Percentiles rank a stretch among this genome's conserved stretches.
These are phyloP conservation scores for Fonsecaea multimorphosa DNA, from an alignment of 2,329 filamentous ascomycete genomes.

Conservation along the genomic window DNA sequence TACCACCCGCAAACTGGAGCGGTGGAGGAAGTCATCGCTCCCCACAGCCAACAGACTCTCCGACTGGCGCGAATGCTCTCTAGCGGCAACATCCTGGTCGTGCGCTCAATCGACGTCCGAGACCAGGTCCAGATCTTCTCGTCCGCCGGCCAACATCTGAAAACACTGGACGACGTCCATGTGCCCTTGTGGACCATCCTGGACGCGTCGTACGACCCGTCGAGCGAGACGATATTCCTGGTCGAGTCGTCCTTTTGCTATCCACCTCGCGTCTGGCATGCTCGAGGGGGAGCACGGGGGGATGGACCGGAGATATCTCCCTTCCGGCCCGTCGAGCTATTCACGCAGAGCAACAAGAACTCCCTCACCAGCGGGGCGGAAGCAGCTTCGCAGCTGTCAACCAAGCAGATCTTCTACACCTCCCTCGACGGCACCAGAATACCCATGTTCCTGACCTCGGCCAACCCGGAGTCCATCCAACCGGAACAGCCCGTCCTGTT, in stretches of 20 bases:
- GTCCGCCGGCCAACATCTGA: not conserved
- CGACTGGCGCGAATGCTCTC: constrained; percentile 13
- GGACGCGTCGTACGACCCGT: constrained; percentile 13
- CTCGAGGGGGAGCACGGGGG: not conserved
- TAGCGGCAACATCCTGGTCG: constrained; percentile 6
- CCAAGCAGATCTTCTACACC: constrained; percentile 20
- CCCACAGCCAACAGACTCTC: constrained; percentile 6
- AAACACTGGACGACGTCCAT: constrained; percentile 11
- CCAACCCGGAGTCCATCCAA: not conserved
- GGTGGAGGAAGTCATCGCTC: constrained; percentile 6
- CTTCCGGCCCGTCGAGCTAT: constrained; percentile 1
- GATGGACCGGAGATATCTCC: not conserved
- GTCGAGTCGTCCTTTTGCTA: constrained; percentile 19
- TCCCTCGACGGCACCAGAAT: constrained; percentile 17
- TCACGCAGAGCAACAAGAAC: constrained; percentile 4
- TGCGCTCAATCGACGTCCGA: constrained; percentile 21
- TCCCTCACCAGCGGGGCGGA: not conserved
- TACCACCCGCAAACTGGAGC: not conserved
- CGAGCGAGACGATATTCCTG: constrained; percentile 5
- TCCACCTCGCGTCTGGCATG: constrained; percentile 15
- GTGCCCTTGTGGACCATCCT: constrained; percentile 21
- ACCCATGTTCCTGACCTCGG: constrained; percentile 22
- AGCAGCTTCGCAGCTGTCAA: not conserved
- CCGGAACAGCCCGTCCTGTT: constrained; percentile 6
- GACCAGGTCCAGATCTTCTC: constrained; percentile 24